Evolutionary conservation across 2,329 filamentous ascomycete species (phyloP).

Genomic region (Claviceps pazoutovae): DNA sequence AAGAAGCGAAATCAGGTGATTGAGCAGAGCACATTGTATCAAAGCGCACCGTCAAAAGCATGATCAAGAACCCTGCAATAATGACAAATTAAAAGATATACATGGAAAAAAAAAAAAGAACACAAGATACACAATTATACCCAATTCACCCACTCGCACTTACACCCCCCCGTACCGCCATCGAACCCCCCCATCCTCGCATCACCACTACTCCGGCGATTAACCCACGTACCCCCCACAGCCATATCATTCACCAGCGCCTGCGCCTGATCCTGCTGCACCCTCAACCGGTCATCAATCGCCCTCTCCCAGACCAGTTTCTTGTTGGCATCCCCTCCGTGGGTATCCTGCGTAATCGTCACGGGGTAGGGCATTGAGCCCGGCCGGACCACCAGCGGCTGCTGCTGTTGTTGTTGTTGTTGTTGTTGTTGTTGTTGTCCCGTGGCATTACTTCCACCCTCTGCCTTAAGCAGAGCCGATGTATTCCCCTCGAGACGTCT

Average conservation of each 20-base stretch:
- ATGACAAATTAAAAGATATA: not conserved
- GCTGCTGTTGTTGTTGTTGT: not conserved
- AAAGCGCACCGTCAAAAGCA: too few species aligned
- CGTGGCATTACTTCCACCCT: constrained; percentile 5
- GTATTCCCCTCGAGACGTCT: constrained; percentile 29
- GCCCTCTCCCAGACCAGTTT: constrained; percentile 43
- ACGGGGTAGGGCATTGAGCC: constrained; percentile 52
- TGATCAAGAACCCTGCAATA: too few species aligned
- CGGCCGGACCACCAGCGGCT: constrained; percentile 24
- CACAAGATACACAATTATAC: not conserved
- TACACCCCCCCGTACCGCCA: constrained; percentile 48
- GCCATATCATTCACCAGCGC: constrained; percentile 35
- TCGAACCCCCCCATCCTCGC: constrained; percentile 44
- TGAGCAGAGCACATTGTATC: too few species aligned
- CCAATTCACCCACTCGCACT: constrained; percentile 48
- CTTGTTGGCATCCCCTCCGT: constrained; percentile 38
- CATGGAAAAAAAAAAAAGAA: not conserved
- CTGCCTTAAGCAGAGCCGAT: constrained; percentile 22
- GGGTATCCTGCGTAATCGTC: constrained; percentile 46
- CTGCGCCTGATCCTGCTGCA: constrained; percentile 28
- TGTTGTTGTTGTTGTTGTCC: not conserved
- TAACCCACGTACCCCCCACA: constrained; percentile 38
- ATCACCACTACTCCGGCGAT: constrained; percentile 31
- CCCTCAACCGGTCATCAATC: constrained; percentile 31
- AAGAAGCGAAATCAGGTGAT: too few species aligned